A percentile compares a stretch with the other conserved stretches of the same genome.
These are phyloP conservation scores for Ophiorrhiza pumila DNA, from an alignment of 257 asterid genomes.

Conservation along the genomic window DNA sequence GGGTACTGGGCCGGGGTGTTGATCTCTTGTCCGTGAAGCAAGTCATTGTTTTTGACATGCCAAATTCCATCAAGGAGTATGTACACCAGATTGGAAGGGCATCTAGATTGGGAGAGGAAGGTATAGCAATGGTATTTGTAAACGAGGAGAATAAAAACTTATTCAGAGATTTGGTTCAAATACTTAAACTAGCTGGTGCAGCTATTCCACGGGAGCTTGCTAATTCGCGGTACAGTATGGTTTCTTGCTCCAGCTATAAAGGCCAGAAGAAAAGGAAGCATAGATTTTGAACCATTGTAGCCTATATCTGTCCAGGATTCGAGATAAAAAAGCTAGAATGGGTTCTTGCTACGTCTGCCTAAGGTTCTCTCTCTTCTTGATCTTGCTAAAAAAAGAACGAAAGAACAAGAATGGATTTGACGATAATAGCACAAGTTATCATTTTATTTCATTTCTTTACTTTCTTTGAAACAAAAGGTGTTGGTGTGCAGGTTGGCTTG, in stretches of 20 bases:
- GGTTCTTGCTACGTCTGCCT: neutral
- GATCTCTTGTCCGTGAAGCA: slow-evolving; percentile 72
- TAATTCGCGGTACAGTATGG: slow-evolving; percentile 38
- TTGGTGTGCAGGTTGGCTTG: no score
- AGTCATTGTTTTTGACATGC: slow-evolving; percentile 90
- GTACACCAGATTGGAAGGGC: slow-evolving; percentile 96
- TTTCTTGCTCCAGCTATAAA: slow-evolving; percentile 37
- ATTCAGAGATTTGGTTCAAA: slow-evolving; percentile 59
- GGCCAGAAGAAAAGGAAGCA: slow-evolving; percentile 62
- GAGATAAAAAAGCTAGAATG: neutral
- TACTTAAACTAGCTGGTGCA: slow-evolving; percentile 67
- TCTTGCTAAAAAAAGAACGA: neutral
- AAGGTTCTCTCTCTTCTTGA: neutral
- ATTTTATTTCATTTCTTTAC: no score
- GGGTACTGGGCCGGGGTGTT: slow-evolving; percentile 88
- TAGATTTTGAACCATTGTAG: slow-evolving; percentile 26
- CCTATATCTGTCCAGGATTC: neutral
- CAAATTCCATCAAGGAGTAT: slow-evolving; percentile 80
- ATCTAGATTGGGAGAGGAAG: slow-evolving; percentile 86
- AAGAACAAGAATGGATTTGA: neutral
- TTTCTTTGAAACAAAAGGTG: no score
- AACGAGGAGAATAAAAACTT: slow-evolving; percentile 80
- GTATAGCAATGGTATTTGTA: slow-evolving; percentile 63
- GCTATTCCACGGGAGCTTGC: slow-evolving; percentile 77
- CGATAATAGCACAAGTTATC: no score